phyloP scores from a whole-genome alignment of 2,329 filamentous ascomycete species.

The Aspergillus novoparasiticus region DNA sequence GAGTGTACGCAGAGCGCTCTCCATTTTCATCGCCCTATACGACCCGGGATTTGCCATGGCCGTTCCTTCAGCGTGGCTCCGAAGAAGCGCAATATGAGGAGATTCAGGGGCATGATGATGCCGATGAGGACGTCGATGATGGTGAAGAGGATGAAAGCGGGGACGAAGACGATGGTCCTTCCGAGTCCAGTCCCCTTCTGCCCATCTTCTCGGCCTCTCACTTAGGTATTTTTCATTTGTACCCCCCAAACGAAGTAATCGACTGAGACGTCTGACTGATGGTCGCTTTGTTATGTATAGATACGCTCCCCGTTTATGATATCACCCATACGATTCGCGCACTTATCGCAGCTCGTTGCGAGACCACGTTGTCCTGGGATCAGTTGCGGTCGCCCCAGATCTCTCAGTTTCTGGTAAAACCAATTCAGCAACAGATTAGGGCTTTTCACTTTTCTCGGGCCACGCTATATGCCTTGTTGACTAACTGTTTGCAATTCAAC shows the following conservation, averaged over 20 bases:
- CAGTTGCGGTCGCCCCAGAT: constrained; percentile 94
- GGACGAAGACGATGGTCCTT: constrained; percentile 47
- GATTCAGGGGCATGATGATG: constrained; percentile 38
- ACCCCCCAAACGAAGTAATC: neutral
- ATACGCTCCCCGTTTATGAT: constrained; percentile 84
- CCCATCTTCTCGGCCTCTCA: constrained; percentile 80
- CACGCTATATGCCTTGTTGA: constrained; percentile 86
- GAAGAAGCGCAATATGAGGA: constrained; percentile 22
- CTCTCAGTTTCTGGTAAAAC: constrained; percentile 92
- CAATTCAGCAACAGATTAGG: constrained; percentile 87
- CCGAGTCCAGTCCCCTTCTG: constrained; percentile 58
- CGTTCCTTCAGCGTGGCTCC: constrained; percentile 19
- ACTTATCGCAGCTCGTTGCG: constrained; percentile 79
- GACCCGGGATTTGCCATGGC: constrained; percentile 24
- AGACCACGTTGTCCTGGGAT: constrained; percentile 92
- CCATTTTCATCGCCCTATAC: constrained; percentile 34
- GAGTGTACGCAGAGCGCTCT: constrained; percentile 27
- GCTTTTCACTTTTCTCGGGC: constrained; percentile 81
- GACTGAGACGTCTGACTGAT: neutral
- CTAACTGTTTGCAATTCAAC: constrained; percentile 89
- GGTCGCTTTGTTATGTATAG: constrained; percentile 48
- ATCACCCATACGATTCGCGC: constrained; percentile 88
- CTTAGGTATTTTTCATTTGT: constrained; percentile 59
- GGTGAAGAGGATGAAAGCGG: constrained; percentile 41
- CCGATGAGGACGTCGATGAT: constrained; percentile 44